These are phyloP conservation scores for Yamadazyma akitaensis DNA, from an alignment of 805 yeast species.

Conservation along the genomic window DNA sequence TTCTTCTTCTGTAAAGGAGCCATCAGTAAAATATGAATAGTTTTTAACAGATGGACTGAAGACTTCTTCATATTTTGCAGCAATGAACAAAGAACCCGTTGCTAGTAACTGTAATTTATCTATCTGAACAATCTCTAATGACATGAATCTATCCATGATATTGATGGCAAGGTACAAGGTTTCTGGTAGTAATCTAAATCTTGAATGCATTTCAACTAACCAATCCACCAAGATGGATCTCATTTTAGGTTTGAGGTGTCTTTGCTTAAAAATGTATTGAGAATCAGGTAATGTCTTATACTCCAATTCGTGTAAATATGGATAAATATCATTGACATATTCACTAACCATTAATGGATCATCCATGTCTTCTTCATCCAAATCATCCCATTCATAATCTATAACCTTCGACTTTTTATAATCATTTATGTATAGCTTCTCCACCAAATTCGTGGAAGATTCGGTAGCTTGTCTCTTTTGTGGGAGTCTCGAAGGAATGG, in stretches of 20 bases:
- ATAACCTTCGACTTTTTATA: constrained; percentile 37
- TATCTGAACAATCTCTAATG: constrained; percentile 67
- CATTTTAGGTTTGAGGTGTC: constrained; percentile 73
- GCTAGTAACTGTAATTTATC: constrained; percentile 83
- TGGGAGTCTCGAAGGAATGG: constrained; percentile 34
- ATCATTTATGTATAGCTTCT: constrained; percentile 24
- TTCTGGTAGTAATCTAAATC: constrained; percentile 81
- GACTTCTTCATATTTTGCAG: constrained; percentile 93
- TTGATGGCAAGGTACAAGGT: constrained; percentile 80
- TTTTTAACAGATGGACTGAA: constrained; percentile 80
- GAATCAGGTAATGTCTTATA: constrained; percentile 67
- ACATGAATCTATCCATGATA: constrained; percentile 83
- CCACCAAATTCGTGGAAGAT: constrained; percentile 44
- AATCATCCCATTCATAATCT: constrained; percentile 65
- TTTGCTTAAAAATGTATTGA: constrained; percentile 62
- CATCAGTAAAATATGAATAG: constrained; percentile 85
- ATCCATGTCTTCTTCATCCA: constrained; percentile 65
- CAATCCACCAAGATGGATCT: constrained; percentile 89
- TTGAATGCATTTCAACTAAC: constrained; percentile 84
- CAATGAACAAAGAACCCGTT: constrained; percentile 79
- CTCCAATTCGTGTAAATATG: constrained; percentile 71
- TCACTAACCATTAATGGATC: constrained; percentile 89
- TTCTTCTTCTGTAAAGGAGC: constrained; percentile 76
- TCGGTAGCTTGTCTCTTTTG: constrained; percentile 58
- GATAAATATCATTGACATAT: constrained; percentile 84